These are phyloP conservation scores for Leptodermis oblonga DNA, from an alignment of 257 asterid genomes.

Conservation along the genomic window DNA sequence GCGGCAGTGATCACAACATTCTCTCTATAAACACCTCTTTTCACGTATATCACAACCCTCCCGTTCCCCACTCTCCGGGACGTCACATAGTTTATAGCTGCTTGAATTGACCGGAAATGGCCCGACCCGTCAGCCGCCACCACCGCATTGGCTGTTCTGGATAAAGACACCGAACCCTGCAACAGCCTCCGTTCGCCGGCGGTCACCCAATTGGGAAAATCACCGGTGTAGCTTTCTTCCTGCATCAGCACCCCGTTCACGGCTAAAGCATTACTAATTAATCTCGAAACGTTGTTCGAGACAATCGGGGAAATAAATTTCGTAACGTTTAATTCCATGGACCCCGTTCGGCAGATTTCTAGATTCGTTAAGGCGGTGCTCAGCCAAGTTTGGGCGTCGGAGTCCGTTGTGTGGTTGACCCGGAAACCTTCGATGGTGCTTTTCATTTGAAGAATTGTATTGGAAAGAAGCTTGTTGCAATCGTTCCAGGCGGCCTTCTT, in stretches of 20 bases:
- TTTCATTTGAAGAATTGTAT: slow-evolving; percentile 48
- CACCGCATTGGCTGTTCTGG: slow-evolving; percentile 36
- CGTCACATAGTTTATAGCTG: slow-evolving; percentile 49
- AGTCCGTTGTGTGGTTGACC: slow-evolving; percentile 25
- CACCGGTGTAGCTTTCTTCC: slow-evolving; percentile 9
- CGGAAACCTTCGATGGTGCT: slow-evolving; percentile 28
- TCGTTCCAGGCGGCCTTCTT: slow-evolving; percentile 33
- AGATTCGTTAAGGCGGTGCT: slow-evolving; percentile 61
- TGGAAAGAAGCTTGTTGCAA: slow-evolving; percentile 44
- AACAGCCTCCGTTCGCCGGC: slow-evolving; percentile 38
- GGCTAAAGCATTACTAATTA: slow-evolving; percentile 64
- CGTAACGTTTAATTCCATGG: slow-evolving; percentile 40
- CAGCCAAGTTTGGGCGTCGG: slow-evolving; percentile 81
- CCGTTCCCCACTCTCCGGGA: slow-evolving; percentile 32
- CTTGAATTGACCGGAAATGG: slow-evolving; percentile 55
- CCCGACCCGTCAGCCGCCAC: slow-evolving; percentile 73
- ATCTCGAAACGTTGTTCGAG: slow-evolving; percentile 37
- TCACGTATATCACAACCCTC: slow-evolving; percentile 62
- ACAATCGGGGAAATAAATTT: slow-evolving; percentile 43
- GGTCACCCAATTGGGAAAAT: slow-evolving; percentile 46
- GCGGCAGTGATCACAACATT: slow-evolving; percentile 41
- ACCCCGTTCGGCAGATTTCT: slow-evolving; percentile 51
- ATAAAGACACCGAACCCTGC: slow-evolving; percentile 24
- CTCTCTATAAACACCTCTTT: slow-evolving; percentile 67
- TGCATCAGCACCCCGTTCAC: slow-evolving; percentile 37